A percentile compares a stretch with the other conserved stretches of the same genome.
phyloP scores from a whole-genome alignment of 441 rosid genomes.

The Syzygium malaccense region DNA sequence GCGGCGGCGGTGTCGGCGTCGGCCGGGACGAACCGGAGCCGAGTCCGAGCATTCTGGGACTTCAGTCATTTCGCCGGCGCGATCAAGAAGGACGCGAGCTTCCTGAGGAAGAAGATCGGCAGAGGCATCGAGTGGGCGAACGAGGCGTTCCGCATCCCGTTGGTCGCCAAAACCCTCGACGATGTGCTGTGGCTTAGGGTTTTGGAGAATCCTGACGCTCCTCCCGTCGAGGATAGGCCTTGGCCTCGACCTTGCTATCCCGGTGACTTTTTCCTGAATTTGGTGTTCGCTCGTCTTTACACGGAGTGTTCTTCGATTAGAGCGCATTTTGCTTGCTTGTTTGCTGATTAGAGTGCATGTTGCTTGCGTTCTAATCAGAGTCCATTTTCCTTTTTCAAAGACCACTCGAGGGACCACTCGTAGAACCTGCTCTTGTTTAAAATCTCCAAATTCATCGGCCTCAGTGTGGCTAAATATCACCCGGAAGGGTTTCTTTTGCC shows the following conservation, averaged over 20 bases:
- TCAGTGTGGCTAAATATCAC: neutral
- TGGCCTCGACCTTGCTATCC: slow-evolving; percentile 81
- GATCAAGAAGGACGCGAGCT: slow-evolving; percentile 57
- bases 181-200: slow-evolving; percentile 69
- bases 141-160: slow-evolving; percentile 49
- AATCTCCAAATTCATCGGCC: neutral
- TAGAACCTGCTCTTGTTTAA: neutral
- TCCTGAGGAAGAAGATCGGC: slow-evolving; percentile 43
- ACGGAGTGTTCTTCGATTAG: neutral
- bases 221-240: slow-evolving; percentile 24
- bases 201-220: slow-evolving; percentile 54
- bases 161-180: slow-evolving; percentile 48
- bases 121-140: slow-evolving; percentile 70
- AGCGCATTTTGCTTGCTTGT: too few species aligned
- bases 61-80: slow-evolving; percentile 53
- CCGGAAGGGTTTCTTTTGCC: neutral
- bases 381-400: neutral
- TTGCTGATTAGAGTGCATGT: neutral
- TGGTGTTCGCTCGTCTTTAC: neutral
- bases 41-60: slow-evolving; percentile 32
- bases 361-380: neutral
- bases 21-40: slow-evolving; percentile 21
- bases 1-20: slow-evolving; percentile 23
- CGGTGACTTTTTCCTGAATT: slow-evolving; percentile 26
- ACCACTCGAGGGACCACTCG: neutral